Conservation (phyloP, 208 protist genomes). For the Porcisia hertigi region DNA sequence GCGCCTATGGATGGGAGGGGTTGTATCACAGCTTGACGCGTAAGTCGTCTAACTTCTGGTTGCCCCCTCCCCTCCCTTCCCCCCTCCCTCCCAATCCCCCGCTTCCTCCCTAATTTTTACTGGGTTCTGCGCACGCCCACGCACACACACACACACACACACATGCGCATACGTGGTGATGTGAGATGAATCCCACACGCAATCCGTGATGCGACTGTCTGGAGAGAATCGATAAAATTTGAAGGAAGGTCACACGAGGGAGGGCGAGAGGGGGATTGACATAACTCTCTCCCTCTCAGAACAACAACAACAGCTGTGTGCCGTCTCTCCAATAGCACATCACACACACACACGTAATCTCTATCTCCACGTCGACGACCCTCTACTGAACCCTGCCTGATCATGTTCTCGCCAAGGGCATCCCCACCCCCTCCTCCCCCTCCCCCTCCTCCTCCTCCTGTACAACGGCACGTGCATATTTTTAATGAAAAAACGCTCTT, state of each 20-base stretch:
- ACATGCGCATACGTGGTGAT: neutral
- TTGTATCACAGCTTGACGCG: constrained; percentile 69
- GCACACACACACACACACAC: neutral
- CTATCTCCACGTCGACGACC: no score
- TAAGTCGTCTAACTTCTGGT: constrained; percentile 11
- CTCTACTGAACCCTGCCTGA: no score
- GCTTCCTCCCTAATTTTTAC: neutral
- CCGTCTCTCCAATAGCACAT: no score
- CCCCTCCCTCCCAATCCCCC: neutral
- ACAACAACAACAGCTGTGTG: no score
- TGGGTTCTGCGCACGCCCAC: neutral
- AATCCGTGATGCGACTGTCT: no score
- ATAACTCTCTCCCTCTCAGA: neutral
- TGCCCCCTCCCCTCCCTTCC: neutral
- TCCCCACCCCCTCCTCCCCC: no score
- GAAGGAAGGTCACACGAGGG: neutral
- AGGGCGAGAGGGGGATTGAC: neutral
- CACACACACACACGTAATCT: neutral
- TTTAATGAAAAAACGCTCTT: no score
- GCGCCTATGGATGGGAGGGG: constrained; percentile 53
- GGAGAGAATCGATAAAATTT: no score
- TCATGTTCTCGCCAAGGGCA: neutral
- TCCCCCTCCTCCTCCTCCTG: no score
- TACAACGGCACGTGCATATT: no score
- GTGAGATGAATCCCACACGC: no score